Evolutionary conservation across 257 asterid species (phyloP), one percentile per base, ranked within the genome.

Genomic region (Petunia axillaris): DNA sequence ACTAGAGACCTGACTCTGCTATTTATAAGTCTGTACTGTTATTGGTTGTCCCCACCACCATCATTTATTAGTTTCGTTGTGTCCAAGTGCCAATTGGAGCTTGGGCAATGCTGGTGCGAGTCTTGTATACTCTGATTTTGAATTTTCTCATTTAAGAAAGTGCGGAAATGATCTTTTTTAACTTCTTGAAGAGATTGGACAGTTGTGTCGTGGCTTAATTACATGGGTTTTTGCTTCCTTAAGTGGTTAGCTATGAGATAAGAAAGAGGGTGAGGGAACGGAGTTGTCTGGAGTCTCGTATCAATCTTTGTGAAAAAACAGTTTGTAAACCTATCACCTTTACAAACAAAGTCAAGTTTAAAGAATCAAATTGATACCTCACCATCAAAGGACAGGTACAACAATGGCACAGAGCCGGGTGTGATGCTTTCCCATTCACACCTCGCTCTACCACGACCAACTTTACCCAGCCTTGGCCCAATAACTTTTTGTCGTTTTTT

Each of bases 131-230:
- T 71, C 44, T 50, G 25, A 48, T 5, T 71, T 25, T 54, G 48
- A 71, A 71, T 71, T 71, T 48, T 71, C 62, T 71, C 77, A 48
- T 48, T 48, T 71, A 48, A 66, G 36, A 41, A 71, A 71, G 5
- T 48, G 60, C 11, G 5, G 6, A 48, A 71, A 48, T 40, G 16
- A 5, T 48, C 38, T 13, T 9, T 41, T 48, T 48, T 71, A 5
- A 10, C 60, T 71, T 10, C 60, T 48, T 71, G 60, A 71, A 48
- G 25, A 2, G 60, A 35, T 71, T 48, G 60, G 77, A 35, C 60
- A 25, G 44, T 35, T 71, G 11, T 13, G 3, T 70, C 44, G 41
- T 70, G 77, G 77, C 60, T 71, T 71, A 5, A 48, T 71, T 48
- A 48, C 77, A 2, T 3, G 60, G 44, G 59, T 46, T 11, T 71